Percentiles rank a stretch among this genome's conserved stretches.
phyloP scores from a whole-genome alignment of 768 basidiomycete genomes.

The Lentinula sp. region DNA sequence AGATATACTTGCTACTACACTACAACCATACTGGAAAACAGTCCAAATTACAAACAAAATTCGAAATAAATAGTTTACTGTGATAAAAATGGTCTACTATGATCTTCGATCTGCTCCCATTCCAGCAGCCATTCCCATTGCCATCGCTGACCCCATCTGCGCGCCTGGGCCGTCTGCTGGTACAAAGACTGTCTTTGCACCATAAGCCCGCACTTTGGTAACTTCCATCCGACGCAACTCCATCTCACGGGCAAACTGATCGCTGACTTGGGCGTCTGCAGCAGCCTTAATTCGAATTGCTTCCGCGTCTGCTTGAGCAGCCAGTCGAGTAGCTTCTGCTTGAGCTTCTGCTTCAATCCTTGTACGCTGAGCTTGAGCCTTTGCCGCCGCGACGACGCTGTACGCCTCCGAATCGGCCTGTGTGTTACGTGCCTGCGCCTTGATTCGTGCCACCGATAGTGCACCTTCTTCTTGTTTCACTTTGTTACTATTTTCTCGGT shows the following conservation, averaged over 20 bases:
- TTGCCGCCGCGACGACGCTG: conserved; percentile 64
- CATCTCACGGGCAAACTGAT: conserved; percentile 76
- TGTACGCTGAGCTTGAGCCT: conserved; percentile 53
- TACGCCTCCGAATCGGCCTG: conserved; percentile 77
- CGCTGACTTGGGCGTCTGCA: conserved; percentile 56
- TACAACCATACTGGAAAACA: not conserved
- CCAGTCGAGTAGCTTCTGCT: conserved; percentile 41
- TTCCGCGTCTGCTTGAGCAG: conserved; percentile 35
- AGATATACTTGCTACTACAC: not conserved
- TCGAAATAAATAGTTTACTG: not conserved
- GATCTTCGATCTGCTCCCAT: conserved; percentile 38
- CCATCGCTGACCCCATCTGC: conserved; percentile 57
- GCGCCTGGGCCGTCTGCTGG: conserved; percentile 55
- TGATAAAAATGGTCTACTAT: not conserved
- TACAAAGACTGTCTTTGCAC: conserved; percentile 62
- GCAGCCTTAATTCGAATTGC: conserved; percentile 58
- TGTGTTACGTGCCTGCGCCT: conserved; percentile 61
- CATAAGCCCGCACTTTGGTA: conserved; percentile 56
- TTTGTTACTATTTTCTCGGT: conserved; percentile 83
- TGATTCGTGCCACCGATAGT: conserved; percentile 71
- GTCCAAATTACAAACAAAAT: not conserved
- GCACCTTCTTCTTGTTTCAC: conserved; percentile 83
- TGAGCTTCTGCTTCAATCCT: conserved; percentile 75
- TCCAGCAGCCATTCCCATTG: conserved; percentile 64
- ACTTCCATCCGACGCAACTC: conserved; percentile 63